Percentiles rank a stretch among this genome's conserved stretches.
phyloP scores from a whole-genome alignment of 345 rosid species.

The Salix brachista region DNA sequence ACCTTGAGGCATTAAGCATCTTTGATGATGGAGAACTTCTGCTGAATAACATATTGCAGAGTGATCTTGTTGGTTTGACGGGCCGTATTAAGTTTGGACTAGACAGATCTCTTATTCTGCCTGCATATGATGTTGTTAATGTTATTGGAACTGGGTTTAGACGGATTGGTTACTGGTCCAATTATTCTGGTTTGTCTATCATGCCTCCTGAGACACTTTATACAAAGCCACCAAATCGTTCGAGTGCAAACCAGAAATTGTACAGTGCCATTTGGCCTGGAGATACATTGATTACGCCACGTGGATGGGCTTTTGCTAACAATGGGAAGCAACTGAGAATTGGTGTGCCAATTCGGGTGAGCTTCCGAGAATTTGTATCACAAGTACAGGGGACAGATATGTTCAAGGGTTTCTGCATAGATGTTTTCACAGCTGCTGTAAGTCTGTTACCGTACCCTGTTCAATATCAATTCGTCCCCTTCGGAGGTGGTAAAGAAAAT shows the following conservation, averaged over 20 bases:
- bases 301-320: conserved; percentile 94
- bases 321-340: conserved; percentile 77
- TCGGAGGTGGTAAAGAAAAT: conserved; percentile 64
- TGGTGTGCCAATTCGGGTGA: conserved; percentile 73
- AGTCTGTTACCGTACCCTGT: conserved; percentile 81
- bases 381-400: conserved; percentile 50
- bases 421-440: conserved; percentile 78
- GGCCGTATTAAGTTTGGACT: conserved; percentile 60
- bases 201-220: conserved; percentile 60
- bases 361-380: conserved; percentile 76
- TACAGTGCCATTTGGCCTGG: conserved; percentile 87
- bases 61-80: conserved; percentile 69
- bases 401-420: conserved; percentile 90
- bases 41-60: conserved; percentile 53
- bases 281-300: conserved; percentile 63
- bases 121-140: conserved; percentile 81
- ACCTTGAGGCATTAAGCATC: conserved; percentile 64
- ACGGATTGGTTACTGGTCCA: conserved; percentile 85
- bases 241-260: conserved; percentile 52
- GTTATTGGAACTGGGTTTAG: conserved; percentile 82
- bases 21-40: conserved; percentile 59
- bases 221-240: conserved; percentile 52
- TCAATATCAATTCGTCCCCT: conserved; percentile 63
- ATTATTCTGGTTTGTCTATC: conserved; percentile 77
- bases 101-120: conserved; percentile 50